Evolutionary conservation across 2,329 filamentous ascomycete genomes (phyloP).

Genomic region (Pseudofabraea citricarpa): DNA sequence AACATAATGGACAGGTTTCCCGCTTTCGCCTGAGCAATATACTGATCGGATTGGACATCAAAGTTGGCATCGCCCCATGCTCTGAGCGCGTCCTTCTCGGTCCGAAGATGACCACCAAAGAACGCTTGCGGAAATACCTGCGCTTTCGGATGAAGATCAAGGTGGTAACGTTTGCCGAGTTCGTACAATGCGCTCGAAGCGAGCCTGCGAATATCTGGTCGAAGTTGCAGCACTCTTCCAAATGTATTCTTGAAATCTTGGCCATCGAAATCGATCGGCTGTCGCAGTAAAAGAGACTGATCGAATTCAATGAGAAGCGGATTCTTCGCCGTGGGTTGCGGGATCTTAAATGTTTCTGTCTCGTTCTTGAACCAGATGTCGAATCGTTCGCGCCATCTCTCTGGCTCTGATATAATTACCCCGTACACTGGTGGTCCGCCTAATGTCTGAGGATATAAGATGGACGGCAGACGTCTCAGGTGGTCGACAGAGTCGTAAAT

Average conservation of each 20-base stretch:
- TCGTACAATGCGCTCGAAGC: constrained; percentile 27
- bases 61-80: too few relatives aligned
- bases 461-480: neutral
- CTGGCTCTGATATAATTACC: neutral
- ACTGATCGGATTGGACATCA: too few relatives aligned
- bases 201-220: constrained; percentile 30
- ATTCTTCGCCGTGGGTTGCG: neutral
- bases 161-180: constrained; percentile 18
- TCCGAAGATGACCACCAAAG: constrained; percentile 34
- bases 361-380: constrained; percentile 2
- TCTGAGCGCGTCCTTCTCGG: constrained; percentile 33
- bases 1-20: constrained; percentile 37
- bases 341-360: neutral
- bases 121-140: constrained; percentile 20
- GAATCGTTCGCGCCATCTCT: constrained; percentile 1
- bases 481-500: neutral
- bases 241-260: constrained; percentile 37
- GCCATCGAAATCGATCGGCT: constrained; percentile 36
- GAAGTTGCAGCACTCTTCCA: constrained; percentile 35
- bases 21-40: constrained; percentile 29
- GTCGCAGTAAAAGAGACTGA: constrained; percentile 12
- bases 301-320: neutral
- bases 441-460: neutral
- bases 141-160: neutral
- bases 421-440: constrained; percentile 1